phyloP scores from a whole-genome alignment of 2,329 filamentous ascomycete species.

The Trichoderma gracile region DNA sequence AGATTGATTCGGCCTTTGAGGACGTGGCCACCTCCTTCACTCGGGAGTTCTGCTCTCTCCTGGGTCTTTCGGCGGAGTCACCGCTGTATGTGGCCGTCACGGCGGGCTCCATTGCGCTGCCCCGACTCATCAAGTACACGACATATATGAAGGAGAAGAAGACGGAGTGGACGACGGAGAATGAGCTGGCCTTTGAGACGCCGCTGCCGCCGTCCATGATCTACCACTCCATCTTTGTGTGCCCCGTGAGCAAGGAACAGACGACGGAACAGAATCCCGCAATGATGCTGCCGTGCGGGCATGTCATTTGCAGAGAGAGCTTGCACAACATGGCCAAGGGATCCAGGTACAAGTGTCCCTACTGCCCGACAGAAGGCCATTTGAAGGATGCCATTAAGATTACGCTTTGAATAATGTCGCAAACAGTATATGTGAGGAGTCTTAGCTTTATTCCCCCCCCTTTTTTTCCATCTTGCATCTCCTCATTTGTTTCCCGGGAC shows the following conservation, averaged over 20 bases:
- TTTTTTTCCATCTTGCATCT: too few species aligned
- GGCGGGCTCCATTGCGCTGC: slow-evolving; percentile 87
- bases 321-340: slow-evolving; percentile 78
- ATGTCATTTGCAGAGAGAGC: slow-evolving; percentile 86
- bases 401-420: slow-evolving; percentile 52
- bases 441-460: not conserved
- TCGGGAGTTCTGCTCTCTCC: slow-evolving; percentile 87
- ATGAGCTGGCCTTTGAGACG: slow-evolving; percentile 82
- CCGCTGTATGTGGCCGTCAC: slow-evolving; percentile 92
- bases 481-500: too few species aligned
- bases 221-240: slow-evolving; percentile 97
- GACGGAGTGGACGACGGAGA: slow-evolving; percentile 90
- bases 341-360: slow-evolving; percentile 87
- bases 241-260: slow-evolving; percentile 95
- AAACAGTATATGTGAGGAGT: not conserved
- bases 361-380: slow-evolving; percentile 84
- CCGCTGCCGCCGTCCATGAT: slow-evolving; percentile 61
- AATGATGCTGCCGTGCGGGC: slow-evolving; percentile 95
- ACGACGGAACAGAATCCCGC: slow-evolving; percentile 90
- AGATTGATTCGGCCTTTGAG: slow-evolving; percentile 73
- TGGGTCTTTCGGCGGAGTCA: slow-evolving; percentile 86
- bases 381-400: slow-evolving; percentile 75
- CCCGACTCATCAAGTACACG: slow-evolving; percentile 84
- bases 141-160: slow-evolving; percentile 84
- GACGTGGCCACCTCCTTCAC: slow-evolving; percentile 87